These are phyloP conservation scores for Teratosphaeria viscida DNA, from an alignment of 2,329 filamentous ascomycete genomes.

Conservation along the genomic window DNA sequence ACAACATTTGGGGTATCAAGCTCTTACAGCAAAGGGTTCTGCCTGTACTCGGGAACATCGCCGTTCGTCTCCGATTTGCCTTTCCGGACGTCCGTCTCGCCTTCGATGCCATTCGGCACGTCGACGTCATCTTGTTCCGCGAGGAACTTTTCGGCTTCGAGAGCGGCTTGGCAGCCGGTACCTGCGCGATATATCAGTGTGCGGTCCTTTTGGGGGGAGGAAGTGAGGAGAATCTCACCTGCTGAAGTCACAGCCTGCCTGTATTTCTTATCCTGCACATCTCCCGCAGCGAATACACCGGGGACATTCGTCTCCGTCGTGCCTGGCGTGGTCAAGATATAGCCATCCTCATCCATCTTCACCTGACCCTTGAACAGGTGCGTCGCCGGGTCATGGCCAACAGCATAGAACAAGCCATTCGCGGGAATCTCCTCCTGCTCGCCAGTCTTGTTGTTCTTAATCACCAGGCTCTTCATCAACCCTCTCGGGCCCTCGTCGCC, in stretches of 20 bases:
- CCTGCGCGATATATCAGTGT: constrained; percentile 38
- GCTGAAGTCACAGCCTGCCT: constrained; percentile 96
- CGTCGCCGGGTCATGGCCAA: constrained; percentile 92
- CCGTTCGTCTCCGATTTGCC: constrained; percentile 36
- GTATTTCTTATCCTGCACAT: constrained; percentile 98
- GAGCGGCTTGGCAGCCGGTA: constrained; percentile 86
- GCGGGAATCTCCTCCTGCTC: constrained; percentile 75
- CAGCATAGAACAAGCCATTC: constrained; percentile 91
- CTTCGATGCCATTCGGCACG: constrained; percentile 37
- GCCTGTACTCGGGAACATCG: constrained; percentile 50
- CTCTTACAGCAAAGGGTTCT: constrained; percentile 51
- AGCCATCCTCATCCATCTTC: constrained; percentile 79
- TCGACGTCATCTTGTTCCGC: constrained; percentile 62
- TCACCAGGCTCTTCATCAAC: constrained; percentile 76
- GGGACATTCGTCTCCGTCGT: constrained; percentile 78
- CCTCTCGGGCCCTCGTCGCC: constrained; percentile 65
- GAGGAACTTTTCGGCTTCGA: constrained; percentile 92
- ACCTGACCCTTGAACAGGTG: constrained; percentile 82
- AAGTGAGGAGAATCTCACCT: constrained; percentile 46
- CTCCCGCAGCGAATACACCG: constrained; percentile 91
- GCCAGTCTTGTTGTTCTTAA: constrained; percentile 70
- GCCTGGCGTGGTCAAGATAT: constrained; percentile 80
- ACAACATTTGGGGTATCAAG: not conserved
- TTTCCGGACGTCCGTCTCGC: constrained; percentile 40
- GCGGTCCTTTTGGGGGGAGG: not conserved